Base-by-base conservation (phyloP, 768 basidiomycete species). In the Pleurotus eryngii region DNA sequence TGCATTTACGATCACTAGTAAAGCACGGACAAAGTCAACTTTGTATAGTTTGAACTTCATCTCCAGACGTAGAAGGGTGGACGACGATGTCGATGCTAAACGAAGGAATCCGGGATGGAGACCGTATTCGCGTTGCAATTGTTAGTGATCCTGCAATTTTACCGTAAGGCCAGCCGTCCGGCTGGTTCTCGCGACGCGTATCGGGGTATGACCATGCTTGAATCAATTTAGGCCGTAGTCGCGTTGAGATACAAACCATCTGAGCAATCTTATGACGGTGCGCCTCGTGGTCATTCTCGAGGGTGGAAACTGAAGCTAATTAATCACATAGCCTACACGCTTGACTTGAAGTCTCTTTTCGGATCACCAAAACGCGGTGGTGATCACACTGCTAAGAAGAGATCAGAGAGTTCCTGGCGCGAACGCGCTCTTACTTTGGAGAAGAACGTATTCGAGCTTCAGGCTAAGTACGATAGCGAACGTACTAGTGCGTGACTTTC, bases 191-290 rank as follows among this genome's bases (percentile, higher is more conserved):
- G 30, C 30, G 30, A 35, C 11, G 30, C 9, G 30, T 35, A 11
- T 35, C 30, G 8, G 30, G 30, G 22, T 15, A 50, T 55, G 57
- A 60, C 20, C 57, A 50, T 8, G 12, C 18, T 49, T 47, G 38
- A 46, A 42, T 8, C 53, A 40, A 37, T 46, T 4, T 53, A 84
- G 81, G 81, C 80, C 8, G 62, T 84, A 22, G 66, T 72, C 18
- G 75, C 76, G 7, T 66, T 83, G 27, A 76, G 72, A 66, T 72
- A 70, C 65, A 81, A 79, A 57, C 80, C 80, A 24, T 54, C 65
- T 15, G 60, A 69, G 20, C 72, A 76, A 60, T 77, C 79, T 8
- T 69, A 71, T 59, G 59, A 69, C 49, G 72, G 82, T 81, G 60
- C 43, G 74, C 18, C 26, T 35, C 55, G 40, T 37, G 27, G 50